Base-by-base conservation (phyloP, 106 monocot species). In the Dendrobium huoshanense region DNA sequence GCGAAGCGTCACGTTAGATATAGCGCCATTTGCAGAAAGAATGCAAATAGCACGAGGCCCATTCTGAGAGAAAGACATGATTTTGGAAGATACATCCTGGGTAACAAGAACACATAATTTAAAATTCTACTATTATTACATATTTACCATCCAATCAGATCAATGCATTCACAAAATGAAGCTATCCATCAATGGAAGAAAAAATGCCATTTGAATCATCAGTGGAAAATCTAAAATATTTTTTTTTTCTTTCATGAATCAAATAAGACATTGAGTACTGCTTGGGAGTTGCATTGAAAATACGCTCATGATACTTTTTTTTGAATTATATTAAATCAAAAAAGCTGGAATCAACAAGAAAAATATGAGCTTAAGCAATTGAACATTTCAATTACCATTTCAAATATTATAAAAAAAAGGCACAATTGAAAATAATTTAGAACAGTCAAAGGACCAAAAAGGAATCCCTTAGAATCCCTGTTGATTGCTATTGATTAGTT, bases 11-110 rank as follows among this genome's bases (percentile, higher is more conserved):
- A 97, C 96, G 87, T 97, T 94, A 73, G 96, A 94, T 79, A 97
- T 92, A 42, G 92, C 88, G 78, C 96, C 96, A 87, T 97, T 97
- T 77, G 96, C 96, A 16, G 96, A 94, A 58, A 97, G 85, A 77
- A 97, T 88, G 81, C 96, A 97, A 44, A 97, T 84, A 73, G 92
- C 92, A 41, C 92, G 92, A 16, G 90, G 87, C 45, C 96, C 96
- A 82, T 97, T 85, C 78, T 97, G 94, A 82, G 90, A 90, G 85
- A 94, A 97, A 42, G 96, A 92, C 92, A 97, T 94, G 75, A 97
- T 97, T 75, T 92, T 97, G 37, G 94, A 84, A 11, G 92, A 94
- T 67, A 97, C 90, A 83, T 97, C 96, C 96, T 97, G 89, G 7
- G 79, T 79, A 41, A 72, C 2, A 72, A 42, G 56, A 31, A 74